These are phyloP conservation scores for Datisca glomerata DNA, from an alignment of 306 rosid genomes.

Conservation along the genomic window DNA sequence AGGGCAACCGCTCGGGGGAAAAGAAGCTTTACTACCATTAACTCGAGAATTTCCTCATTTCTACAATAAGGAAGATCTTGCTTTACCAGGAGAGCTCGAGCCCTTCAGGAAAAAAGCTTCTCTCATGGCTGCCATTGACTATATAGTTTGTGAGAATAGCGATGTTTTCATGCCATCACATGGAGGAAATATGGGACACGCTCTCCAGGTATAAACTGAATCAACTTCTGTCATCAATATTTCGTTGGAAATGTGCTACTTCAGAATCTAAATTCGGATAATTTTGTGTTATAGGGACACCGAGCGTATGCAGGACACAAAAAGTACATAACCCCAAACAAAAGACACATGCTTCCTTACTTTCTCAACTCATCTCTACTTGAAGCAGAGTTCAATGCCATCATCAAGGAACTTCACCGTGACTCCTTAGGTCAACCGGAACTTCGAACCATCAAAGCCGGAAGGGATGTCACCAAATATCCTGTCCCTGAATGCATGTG, in stretches of 20 bases:
- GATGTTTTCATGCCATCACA: conserved; percentile 98
- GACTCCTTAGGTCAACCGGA: conserved; percentile 87
- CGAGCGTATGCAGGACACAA: conserved; percentile 84
- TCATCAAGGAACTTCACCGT: conserved; percentile 56
- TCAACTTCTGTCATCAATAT: not conserved
- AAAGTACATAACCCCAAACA: conserved; percentile 92
- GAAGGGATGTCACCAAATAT: conserved; percentile 86
- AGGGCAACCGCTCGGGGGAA: conserved; percentile 85
- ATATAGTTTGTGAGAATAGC: conserved; percentile 72
- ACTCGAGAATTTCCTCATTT: conserved; percentile 46
- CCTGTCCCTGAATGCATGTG: conserved; percentile 92
- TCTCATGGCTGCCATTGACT: conserved; percentile 90
- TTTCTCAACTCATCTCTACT: conserved; percentile 55
- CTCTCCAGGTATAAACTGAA: conserved; percentile 53
- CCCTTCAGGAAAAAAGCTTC: conserved; percentile 71
- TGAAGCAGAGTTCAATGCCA: conserved; percentile 52
- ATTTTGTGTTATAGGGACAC: conserved; percentile 44
- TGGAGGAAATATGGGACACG: conserved; percentile 99
- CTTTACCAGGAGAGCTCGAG: conserved; percentile 58
- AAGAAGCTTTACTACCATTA: conserved; percentile 71
- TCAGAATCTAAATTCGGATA: not conserved
- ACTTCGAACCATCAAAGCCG: conserved; percentile 38
- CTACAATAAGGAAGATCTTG: conserved; percentile 76
- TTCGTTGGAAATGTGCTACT: no score
- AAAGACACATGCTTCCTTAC: conserved; percentile 79